Conservation (phyloP, 441 rosid genomes). For the Arabidopsis hybrid region DNA sequence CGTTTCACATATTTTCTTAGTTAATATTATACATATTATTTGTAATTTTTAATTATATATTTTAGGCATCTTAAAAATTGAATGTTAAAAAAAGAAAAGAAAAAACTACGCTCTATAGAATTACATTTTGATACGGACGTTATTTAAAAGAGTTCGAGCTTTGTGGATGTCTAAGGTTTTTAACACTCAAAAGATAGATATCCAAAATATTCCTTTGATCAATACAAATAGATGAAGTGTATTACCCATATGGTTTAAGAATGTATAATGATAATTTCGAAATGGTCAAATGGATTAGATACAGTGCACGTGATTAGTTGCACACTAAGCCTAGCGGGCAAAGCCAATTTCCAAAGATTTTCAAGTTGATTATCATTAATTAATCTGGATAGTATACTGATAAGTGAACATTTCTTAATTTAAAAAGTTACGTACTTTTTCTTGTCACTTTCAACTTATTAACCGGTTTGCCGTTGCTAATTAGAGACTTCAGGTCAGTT, state of each 20-base stretch:
- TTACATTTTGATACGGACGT: neutral
- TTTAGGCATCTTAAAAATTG: neutral
- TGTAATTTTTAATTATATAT: neutral
- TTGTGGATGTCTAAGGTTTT: neutral
- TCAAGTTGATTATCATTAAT: constrained; percentile 9
- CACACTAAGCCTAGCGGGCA: constrained; percentile 11
- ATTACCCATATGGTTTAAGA: neutral
- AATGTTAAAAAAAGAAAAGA: too few relatives aligned
- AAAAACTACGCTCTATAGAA: too few relatives aligned
- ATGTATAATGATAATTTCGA: neutral
- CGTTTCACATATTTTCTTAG: neutral
- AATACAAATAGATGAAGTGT: neutral
- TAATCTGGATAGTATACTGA: constrained; percentile 1
- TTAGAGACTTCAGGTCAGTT: constrained; percentile 9
- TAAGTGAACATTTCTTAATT: neutral
- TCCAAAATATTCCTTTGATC: neutral
- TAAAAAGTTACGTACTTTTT: neutral
- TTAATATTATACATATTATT: neutral
- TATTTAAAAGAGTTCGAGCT: neutral
- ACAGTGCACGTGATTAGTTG: constrained; percentile 24
- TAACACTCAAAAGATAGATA: neutral
- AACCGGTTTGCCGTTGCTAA: constrained; percentile 1
- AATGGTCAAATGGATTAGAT: constrained; percentile 6
- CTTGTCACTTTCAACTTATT: neutral
- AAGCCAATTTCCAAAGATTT: neutral